These are phyloP conservation scores for Sesbania bispinosa DNA, from an alignment of 306 rosid genomes.

Conservation along the genomic window DNA sequence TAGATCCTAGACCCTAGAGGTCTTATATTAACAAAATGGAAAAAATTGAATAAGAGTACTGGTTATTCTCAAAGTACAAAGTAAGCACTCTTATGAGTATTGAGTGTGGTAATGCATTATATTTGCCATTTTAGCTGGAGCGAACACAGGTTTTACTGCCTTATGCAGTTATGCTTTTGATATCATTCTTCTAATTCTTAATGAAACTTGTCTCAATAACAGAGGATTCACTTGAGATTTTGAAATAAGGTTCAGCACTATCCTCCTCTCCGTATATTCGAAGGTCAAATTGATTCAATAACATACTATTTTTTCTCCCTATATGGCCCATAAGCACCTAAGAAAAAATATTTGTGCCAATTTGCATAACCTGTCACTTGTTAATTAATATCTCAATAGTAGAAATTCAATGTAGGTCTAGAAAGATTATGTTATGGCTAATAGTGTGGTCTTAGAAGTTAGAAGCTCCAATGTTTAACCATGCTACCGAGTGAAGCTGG, in stretches of 20 bases:
- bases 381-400: neutral
- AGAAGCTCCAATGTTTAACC: neutral
- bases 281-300: neutral
- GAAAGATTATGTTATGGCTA: neutral
- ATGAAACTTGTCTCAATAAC: neutral
- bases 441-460: neutral
- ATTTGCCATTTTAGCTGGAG: constrained; percentile 8
- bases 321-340: constrained; percentile 2
- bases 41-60: neutral
- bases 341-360: neutral
- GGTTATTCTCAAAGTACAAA: neutral
- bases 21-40: neutral
- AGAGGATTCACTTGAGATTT: neutral
- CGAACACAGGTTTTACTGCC: neutral
- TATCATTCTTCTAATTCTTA: neutral
- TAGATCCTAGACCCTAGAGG: neutral
- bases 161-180: neutral
- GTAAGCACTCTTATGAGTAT: neutral
- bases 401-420: neutral
- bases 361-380: neutral
- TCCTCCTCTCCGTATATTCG: neutral
- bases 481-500: neutral
- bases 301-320: neutral
- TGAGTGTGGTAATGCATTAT: neutral
- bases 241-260: neutral